Conservation (phyloP, 495 filamentous ascomycete genomes). For the Thozetella sp. region DNA sequence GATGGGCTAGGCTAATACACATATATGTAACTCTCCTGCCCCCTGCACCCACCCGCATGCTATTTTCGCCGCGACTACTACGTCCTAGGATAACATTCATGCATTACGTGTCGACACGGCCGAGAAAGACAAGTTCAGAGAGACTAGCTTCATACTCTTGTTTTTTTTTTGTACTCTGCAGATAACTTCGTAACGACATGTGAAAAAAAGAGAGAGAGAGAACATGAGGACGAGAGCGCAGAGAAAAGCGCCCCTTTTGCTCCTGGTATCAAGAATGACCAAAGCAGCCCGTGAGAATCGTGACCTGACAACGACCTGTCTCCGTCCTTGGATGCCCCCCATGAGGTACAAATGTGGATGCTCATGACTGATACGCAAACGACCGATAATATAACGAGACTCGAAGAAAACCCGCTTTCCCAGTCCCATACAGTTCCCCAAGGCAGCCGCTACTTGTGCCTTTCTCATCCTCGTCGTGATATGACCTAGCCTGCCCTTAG, state of each 20-base stretch:
- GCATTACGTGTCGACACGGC: not conserved
- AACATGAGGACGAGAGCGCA: too few relatives aligned
- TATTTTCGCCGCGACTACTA: too few relatives aligned
- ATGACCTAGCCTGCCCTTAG: too few relatives aligned
- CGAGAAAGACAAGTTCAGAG: slow-evolving; percentile 1
- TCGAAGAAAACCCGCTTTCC: not conserved
- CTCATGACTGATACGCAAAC: not conserved
- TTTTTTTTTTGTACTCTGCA: not conserved
- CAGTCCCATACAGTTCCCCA: not conserved
- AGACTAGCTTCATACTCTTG: too few relatives aligned
- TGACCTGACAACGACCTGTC: not conserved
- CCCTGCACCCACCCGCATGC: too few relatives aligned
- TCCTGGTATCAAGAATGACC: slow-evolving; percentile 18
- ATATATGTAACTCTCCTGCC: too few relatives aligned
- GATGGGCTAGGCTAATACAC: too few relatives aligned
- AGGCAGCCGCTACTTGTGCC: too few relatives aligned
- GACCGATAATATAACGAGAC: not conserved
- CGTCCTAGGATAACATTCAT: too few relatives aligned
- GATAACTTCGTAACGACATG: slow-evolving; percentile 1
- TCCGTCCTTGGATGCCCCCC: not conserved
- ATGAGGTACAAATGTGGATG: not conserved
- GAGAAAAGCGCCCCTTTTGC: slow-evolving; percentile 7
- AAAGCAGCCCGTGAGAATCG: not conserved
- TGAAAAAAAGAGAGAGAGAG: slow-evolving; percentile 3
- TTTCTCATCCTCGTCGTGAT: too few relatives aligned